Conservation (phyloP, 768 basidiomycete species). For the Tricholoma bakamatsutake region DNA sequence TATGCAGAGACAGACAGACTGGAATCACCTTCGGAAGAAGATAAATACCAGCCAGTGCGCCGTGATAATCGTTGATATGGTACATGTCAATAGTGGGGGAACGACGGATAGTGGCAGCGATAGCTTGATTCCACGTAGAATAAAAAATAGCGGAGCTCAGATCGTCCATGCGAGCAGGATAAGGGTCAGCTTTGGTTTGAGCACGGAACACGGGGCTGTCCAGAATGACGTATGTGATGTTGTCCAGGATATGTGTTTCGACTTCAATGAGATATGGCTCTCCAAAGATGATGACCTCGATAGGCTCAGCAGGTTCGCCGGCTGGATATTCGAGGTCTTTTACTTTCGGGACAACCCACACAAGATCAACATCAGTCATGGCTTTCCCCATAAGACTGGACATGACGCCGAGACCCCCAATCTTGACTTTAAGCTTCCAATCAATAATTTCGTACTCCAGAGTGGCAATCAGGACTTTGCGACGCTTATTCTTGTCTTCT, state of each 20-base stretch:
- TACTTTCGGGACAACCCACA: slow-evolving; percentile 94
- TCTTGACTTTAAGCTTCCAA: slow-evolving; percentile 98
- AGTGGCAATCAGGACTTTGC: slow-evolving; percentile 88
- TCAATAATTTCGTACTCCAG: slow-evolving; percentile 96
- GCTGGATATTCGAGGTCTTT: slow-evolving; percentile 91
- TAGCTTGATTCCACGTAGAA: slow-evolving; percentile 97
- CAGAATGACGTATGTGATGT: slow-evolving; percentile 91
- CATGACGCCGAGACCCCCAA: slow-evolving; percentile 97
- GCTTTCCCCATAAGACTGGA: slow-evolving; percentile 97
- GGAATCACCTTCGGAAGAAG: slow-evolving; percentile 89
- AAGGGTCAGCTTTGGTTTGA: slow-evolving; percentile 93
- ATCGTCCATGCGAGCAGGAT: slow-evolving; percentile 96
- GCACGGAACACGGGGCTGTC: slow-evolving; percentile 96
- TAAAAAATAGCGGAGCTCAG: slow-evolving; percentile 96
- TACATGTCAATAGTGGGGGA: slow-evolving; percentile 88
- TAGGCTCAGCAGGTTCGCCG: slow-evolving; percentile 88
- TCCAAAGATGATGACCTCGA: slow-evolving; percentile 95
- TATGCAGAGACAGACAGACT: slow-evolving; percentile 88
- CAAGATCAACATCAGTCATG: slow-evolving; percentile 92
- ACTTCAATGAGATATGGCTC: slow-evolving; percentile 95
- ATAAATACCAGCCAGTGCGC: slow-evolving; percentile 86
- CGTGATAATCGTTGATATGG: slow-evolving; percentile 94
- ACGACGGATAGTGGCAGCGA: slow-evolving; percentile 85
- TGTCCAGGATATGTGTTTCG: slow-evolving; percentile 88
- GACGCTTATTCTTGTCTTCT: slow-evolving; percentile 84